Evolutionary conservation across 768 basidiomycete genomes (phyloP), one percentile per base, ranked within the genome.

Genomic region (Boletus speciosus): DNA sequence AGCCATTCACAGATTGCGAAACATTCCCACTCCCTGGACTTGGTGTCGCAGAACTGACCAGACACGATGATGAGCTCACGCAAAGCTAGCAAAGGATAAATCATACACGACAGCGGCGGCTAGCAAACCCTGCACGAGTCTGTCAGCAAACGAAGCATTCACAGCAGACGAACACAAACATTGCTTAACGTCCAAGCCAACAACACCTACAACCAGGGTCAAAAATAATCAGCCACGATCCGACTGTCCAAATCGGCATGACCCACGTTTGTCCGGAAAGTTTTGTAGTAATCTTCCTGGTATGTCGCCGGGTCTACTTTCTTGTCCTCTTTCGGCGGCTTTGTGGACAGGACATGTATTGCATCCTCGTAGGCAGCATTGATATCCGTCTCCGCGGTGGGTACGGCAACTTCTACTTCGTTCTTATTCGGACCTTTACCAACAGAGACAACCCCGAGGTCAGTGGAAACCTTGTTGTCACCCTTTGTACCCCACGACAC

Each of bases 401-500:
- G 94, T 0, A 97, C 81, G 8, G 79, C 78, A 9, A 93, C 91
- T 55, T 95, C 92, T 10, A 95, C 95, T 65, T 90, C 86, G 60
- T 88, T 88, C 65, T 85, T 85, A 54, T 86, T 72, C 51, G 72
- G 71, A 51, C 58, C 81, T 54, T 80, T 80, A 35, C 77, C 75
- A 46, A 29, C 8, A 9, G 79, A 80, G 57, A 95, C 89, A 6
- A 86, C 86, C 42, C 96, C 97, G 6, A 98, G 83, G 60, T 95
- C 91, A 25, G 86, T 87, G 50, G 77, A 79, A 41, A 88, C 81
- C 65, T 86, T 94, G 76, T 93, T 94, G 71, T 90, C 92, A 34
- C 91, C 96, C 67, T 96, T 98, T 5, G 92, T 98, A 36, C 94
- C 93, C 94, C 94, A 95, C 5, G 90, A 93, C 10, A 95, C 86